Percentiles rank a stretch among this genome's conserved stretches.
These are phyloP conservation scores for Rhododendron kiyosumense DNA, from an alignment of 148 eudicot genomes.

Conservation along the genomic window DNA sequence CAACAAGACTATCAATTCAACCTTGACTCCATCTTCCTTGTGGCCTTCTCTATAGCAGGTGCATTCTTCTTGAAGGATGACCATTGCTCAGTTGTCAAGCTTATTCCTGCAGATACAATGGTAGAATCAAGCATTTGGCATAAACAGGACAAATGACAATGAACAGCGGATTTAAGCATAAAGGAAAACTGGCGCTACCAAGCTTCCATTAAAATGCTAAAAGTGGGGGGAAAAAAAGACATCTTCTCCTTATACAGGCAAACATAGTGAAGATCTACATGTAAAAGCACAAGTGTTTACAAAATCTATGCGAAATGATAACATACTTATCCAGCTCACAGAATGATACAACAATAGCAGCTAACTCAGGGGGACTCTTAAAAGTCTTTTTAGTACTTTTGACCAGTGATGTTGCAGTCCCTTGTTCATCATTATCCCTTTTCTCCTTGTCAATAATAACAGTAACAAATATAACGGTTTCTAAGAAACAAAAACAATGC, in stretches of 20 bases:
- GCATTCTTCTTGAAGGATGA: slow-evolving; percentile 58
- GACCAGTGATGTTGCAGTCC: not conserved
- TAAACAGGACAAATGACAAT: not conserved
- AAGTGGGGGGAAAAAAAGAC: not conserved
- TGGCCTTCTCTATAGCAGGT: slow-evolving; percentile 83
- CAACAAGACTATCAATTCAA: slow-evolving; percentile 3
- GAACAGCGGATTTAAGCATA: not conserved
- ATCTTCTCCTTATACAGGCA: not conserved
- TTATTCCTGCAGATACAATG: slow-evolving; percentile 49
- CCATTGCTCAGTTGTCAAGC: slow-evolving; percentile 91
- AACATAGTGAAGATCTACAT: not conserved
- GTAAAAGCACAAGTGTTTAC: not conserved
- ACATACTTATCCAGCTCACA: not conserved
- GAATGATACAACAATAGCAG: not conserved
- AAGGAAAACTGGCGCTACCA: not conserved
- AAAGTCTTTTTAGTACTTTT: not conserved
- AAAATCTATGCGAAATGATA: not conserved
- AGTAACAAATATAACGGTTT: not conserved
- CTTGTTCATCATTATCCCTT: not conserved
- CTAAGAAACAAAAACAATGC: not conserved
- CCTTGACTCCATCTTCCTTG: slow-evolving; percentile 57
- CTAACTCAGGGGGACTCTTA: not conserved
- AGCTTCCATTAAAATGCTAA: not conserved
- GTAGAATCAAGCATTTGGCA: not conserved
- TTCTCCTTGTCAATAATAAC: not conserved